Conservation (phyloP, 1,284 basidiomycete species). For the Boletus smithii region DNA sequence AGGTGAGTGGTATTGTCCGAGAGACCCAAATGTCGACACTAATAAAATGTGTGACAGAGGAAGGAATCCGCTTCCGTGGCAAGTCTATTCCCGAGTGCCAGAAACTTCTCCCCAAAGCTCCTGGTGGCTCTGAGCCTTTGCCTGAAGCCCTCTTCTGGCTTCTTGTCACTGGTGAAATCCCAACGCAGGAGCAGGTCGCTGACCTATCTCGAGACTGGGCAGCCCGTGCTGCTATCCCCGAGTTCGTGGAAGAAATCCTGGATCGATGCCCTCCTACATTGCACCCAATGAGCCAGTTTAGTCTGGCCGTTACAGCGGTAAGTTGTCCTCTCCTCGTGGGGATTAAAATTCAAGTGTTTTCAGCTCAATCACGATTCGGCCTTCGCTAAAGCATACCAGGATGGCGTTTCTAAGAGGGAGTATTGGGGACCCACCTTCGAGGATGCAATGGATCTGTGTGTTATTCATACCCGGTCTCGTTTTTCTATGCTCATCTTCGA, state of each 20-base stretch:
- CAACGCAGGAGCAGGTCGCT: constrained; percentile 82
- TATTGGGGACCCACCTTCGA: constrained; percentile 98
- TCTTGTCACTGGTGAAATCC: constrained; percentile 89
- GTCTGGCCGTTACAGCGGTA: constrained; percentile 89
- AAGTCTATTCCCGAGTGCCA: constrained; percentile 92
- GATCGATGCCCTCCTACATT: constrained; percentile 92
- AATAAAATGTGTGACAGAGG: constrained; percentile 50
- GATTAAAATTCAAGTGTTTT: constrained; percentile 3
- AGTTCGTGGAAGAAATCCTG: constrained; percentile 90
- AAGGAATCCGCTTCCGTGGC: constrained; percentile 95
- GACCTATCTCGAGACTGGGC: constrained; percentile 91
- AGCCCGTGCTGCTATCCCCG: constrained; percentile 82
- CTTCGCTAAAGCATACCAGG: constrained; percentile 92
- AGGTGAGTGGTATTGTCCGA: constrained; percentile 38
- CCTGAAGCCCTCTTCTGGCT: constrained; percentile 97
- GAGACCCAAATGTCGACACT: constrained; percentile 3
- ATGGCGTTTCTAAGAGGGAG: constrained; percentile 92
- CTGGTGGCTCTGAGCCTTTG: constrained; percentile 86
- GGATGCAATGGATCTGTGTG: constrained; percentile 92
- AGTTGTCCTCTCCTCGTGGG: constrained; percentile 30
- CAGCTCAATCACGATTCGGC: constrained; percentile 96
- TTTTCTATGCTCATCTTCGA: constrained; percentile 9
- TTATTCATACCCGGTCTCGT: constrained; percentile 4
- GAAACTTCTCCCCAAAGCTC: constrained; percentile 80
- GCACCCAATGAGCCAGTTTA: constrained; percentile 97